These are phyloP conservation scores for Lasiosphaeria hispida DNA, from an alignment of 495 filamentous ascomycete genomes.

Conservation along the genomic window DNA sequence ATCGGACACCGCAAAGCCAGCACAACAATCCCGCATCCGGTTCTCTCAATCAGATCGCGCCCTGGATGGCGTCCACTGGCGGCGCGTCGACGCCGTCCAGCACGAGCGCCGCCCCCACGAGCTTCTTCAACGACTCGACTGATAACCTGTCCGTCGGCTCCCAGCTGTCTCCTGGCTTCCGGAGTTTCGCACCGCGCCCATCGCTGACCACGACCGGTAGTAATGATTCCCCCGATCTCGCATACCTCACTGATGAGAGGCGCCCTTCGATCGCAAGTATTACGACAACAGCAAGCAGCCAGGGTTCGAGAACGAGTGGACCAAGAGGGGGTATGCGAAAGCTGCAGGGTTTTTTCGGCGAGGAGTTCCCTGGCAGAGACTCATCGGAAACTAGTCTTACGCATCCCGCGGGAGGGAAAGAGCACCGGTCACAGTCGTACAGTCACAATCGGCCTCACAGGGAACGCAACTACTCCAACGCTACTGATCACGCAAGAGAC, in stretches of 20 bases:
- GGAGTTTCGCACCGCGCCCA: constrained; percentile 60
- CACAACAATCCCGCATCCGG: constrained; percentile 52
- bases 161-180: constrained; percentile 65
- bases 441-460: constrained; percentile 57
- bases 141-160: constrained; percentile 57
- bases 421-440: constrained; percentile 54
- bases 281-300: constrained; percentile 81
- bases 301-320: constrained; percentile 78
- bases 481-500: constrained; percentile 57
- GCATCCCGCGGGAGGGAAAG: constrained; percentile 49
- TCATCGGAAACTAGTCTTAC: constrained; percentile 72
- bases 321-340: constrained; percentile 65
- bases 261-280: constrained; percentile 87
- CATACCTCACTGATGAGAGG: constrained; percentile 68
- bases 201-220: constrained; percentile 43
- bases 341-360: constrained; percentile 82
- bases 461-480: constrained; percentile 75
- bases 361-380: constrained; percentile 69
- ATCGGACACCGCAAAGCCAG: constrained; percentile 48
- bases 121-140: constrained; percentile 65
- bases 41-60: constrained; percentile 42
- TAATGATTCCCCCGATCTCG: constrained; percentile 66
- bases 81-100: constrained; percentile 30
- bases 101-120: constrained; percentile 37
- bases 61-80: constrained; percentile 47